Percentiles rank a stretch among this genome's conserved stretches.
These are phyloP conservation scores for Cladophialophora immunda DNA, from an alignment of 2,329 filamentous ascomycete genomes.

Conservation along the genomic window DNA sequence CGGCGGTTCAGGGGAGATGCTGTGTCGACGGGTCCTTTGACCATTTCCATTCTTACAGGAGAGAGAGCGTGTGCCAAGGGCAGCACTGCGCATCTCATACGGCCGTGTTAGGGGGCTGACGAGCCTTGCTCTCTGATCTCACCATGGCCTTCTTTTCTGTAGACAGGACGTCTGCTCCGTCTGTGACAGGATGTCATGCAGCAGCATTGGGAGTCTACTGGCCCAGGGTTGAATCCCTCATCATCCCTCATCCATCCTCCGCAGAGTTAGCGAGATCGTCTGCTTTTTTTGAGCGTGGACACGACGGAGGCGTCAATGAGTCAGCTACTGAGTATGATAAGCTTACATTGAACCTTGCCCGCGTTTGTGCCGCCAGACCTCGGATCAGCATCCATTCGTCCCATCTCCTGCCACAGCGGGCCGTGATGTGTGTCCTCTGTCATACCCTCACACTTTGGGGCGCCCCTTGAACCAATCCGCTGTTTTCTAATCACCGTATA, in stretches of 20 bases:
- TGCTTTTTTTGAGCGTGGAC: neutral
- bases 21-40: neutral
- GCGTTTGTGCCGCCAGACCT: neutral
- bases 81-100: neutral
- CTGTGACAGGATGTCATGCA: neutral
- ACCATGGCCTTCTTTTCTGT: neutral
- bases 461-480: neutral
- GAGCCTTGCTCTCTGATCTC: neutral
- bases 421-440: neutral
- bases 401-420: neutral
- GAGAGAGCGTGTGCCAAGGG: neutral
- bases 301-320: neutral
- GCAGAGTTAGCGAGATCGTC: neutral
- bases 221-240: neutral
- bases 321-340: conserved; percentile 1
- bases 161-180: neutral
- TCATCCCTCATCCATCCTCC: neutral
- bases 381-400: neutral
- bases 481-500: neutral
- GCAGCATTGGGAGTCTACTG: neutral
- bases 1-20: neutral
- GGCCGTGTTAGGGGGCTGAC: neutral
- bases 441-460: too few species aligned
- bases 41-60: neutral
- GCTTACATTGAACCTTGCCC: conserved; percentile 2